Percentiles rank a stretch among this genome's conserved stretches.
Evolutionary conservation across 495 filamentous ascomycete species (phyloP).

Genomic region (Lasiosphaeria ovina): DNA sequence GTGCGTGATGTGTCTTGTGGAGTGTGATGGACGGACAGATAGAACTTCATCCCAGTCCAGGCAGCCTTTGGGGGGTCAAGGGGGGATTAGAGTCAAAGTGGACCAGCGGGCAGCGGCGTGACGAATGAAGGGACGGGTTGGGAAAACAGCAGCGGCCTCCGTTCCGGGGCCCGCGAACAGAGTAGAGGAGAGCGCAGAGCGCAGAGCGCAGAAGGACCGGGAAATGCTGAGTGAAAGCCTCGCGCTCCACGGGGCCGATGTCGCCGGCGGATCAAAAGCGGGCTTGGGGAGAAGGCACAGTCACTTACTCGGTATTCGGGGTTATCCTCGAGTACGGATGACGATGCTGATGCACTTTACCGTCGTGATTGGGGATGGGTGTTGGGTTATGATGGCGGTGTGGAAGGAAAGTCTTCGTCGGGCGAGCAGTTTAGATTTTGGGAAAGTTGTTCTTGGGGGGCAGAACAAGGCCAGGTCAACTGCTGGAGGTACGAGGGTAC

Average conservation of each 20-base stretch:
- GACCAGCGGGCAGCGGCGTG: conserved; percentile 12
- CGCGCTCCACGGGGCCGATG: neutral
- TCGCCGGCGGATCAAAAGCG: conserved; percentile 1
- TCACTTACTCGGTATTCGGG: conserved; percentile 30
- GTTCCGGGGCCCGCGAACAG: neutral
- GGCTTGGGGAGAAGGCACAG: neutral
- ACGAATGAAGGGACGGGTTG: conserved; percentile 4
- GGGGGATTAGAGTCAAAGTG: neutral
- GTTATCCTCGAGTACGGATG: conserved; percentile 21
- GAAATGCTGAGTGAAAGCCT: neutral
- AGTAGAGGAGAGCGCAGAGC: too few species aligned
- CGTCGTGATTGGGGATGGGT: conserved; percentile 22
- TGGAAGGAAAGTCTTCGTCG: conserved; percentile 31
- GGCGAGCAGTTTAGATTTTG: conserved; percentile 35
- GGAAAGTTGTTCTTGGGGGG: conserved; percentile 38
- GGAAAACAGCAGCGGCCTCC: neutral
- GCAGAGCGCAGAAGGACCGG: neutral
- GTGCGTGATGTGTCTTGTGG: conserved; percentile 1
- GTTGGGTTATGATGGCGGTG: conserved; percentile 35
- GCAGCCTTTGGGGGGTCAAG: conserved; percentile 13
- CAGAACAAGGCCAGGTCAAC: neutral
- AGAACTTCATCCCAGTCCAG: conserved; percentile 9
- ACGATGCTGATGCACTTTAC: conserved; percentile 32
- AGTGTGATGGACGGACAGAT: neutral
- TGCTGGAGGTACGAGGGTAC: too few species aligned